These are phyloP conservation scores for Paratinospora sagittata DNA, from an alignment of 164 flowering plant genomes.

Conservation along the genomic window DNA sequence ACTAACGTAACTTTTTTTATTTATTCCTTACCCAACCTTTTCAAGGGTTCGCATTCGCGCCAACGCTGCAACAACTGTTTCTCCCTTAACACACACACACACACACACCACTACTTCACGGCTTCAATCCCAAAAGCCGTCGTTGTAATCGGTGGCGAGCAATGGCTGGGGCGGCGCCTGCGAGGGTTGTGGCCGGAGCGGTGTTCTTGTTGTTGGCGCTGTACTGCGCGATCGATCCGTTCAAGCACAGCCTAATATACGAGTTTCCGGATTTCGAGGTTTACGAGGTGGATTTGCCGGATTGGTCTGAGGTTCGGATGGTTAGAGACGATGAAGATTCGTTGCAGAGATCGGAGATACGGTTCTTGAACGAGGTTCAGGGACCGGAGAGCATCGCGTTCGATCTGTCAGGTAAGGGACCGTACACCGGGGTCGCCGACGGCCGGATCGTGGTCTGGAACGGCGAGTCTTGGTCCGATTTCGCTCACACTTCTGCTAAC, in stretches of 20 bases:
- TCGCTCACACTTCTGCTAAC: conserved; percentile 30
- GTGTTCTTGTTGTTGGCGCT: conserved; percentile 42
- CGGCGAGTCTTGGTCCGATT: conserved; percentile 31
- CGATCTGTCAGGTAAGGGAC: conserved; percentile 82
- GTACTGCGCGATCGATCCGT: conserved; percentile 72
- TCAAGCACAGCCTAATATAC: conserved; percentile 53
- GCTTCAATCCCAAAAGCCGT: no score
- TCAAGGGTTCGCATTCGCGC: no score
- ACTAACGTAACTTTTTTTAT: no score
- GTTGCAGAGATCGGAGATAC: conserved; percentile 65
- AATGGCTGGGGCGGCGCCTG: conserved; percentile 21
- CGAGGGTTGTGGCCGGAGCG: conserved; percentile 23
- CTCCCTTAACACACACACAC: no score
- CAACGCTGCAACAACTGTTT: no score
- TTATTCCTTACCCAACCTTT: no score
- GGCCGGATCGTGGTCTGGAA: conserved; percentile 55
- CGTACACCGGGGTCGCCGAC: conserved; percentile 91
- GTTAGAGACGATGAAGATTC: conserved; percentile 40
- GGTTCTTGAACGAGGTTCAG: conserved; percentile 60
- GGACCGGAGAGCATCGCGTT: conserved; percentile 93
- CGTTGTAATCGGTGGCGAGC: no score
- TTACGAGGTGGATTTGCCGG: conserved; percentile 39
- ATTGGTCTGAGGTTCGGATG: conserved; percentile 45
- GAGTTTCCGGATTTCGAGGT: conserved; percentile 62
- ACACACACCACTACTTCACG: no score